Conservation (phyloP, 441 rosid genomes). For the Mallotus repandus region DNA sequence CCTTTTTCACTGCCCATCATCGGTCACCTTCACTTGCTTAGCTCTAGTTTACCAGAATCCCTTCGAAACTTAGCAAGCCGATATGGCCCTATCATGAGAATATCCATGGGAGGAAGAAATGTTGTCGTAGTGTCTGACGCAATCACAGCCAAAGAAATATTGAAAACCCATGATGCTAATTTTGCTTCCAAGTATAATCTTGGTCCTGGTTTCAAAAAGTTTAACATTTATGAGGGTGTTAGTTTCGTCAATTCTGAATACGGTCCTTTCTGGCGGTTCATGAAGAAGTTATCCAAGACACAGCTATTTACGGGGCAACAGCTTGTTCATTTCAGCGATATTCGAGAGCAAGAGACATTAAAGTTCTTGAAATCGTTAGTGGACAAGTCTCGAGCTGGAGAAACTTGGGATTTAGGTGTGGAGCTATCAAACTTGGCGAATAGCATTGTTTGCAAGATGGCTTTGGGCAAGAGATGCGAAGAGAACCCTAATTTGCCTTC, state of each 20-base stretch:
- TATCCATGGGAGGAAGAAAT: neutral
- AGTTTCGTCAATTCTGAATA: constrained; percentile 12
- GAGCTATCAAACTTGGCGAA: constrained; percentile 16
- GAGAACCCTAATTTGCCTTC: constrained; percentile 9
- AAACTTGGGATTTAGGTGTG: neutral
- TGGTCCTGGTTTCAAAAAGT: constrained; percentile 17
- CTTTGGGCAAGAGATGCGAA: constrained; percentile 13
- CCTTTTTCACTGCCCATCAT: constrained; percentile 17
- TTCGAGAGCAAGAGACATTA: constrained; percentile 4
- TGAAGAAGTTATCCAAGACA: constrained; percentile 22
- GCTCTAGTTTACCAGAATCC: constrained; percentile 17
- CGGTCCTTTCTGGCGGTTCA: constrained; percentile 20
- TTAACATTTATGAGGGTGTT: constrained; percentile 21
- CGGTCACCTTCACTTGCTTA: constrained; percentile 22
- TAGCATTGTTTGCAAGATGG: constrained; percentile 19
- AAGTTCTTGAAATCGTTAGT: neutral
- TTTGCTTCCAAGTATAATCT: constrained; percentile 15
- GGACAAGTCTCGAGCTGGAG: neutral
- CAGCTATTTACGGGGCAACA: constrained; percentile 14
- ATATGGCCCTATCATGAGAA: constrained; percentile 16
- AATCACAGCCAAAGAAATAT: constrained; percentile 8
- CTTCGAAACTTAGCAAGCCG: constrained; percentile 8
- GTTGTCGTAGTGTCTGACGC: constrained; percentile 9
- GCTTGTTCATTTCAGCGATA: constrained; percentile 11
- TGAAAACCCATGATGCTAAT: constrained; percentile 18